These are phyloP conservation scores for Chlorella variabilis DNA, from an alignment of 163 green algal genomes.

Conservation along the genomic window DNA sequence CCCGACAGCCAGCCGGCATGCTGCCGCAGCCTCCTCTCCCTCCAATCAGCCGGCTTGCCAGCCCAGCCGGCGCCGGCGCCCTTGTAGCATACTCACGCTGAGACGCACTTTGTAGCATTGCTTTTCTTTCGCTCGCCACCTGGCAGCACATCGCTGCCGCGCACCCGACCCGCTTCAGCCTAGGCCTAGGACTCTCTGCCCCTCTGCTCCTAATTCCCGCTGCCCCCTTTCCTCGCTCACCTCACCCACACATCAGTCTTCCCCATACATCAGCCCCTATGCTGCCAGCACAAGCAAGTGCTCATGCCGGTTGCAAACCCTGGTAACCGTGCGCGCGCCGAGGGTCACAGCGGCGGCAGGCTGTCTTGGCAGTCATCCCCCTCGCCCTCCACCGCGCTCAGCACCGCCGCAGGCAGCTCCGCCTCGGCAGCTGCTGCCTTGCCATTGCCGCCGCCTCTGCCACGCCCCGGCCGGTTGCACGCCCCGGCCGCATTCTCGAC, in stretches of 20 bases:
- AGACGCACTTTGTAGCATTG: conserved; percentile 4
- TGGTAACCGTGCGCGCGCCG: too few relatives aligned
- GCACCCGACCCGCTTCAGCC: background rate
- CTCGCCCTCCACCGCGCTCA: background rate
- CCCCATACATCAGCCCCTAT: too few relatives aligned
- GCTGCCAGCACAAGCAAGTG: too few relatives aligned
- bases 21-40: too few relatives aligned
- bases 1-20: background rate
- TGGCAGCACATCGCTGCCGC: background rate
- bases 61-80: too few relatives aligned
- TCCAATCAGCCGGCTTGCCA: too few relatives aligned
- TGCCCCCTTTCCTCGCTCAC: background rate
- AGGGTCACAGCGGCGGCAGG: too few relatives aligned
- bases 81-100: background rate
- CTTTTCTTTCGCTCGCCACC: background rate
- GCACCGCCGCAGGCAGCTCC: background rate
- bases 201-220: background rate
- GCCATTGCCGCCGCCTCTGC: background rate
- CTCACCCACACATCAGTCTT: too few relatives aligned
- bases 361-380: too few relatives aligned
- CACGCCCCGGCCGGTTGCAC: background rate
- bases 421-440: background rate
- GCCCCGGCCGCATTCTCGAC: background rate
- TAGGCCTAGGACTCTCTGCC: background rate
- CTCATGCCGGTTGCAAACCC: too few relatives aligned